Base-by-base conservation (phyloP, 2,329 filamentous ascomycete species). In the Trichoderma breve region DNA sequence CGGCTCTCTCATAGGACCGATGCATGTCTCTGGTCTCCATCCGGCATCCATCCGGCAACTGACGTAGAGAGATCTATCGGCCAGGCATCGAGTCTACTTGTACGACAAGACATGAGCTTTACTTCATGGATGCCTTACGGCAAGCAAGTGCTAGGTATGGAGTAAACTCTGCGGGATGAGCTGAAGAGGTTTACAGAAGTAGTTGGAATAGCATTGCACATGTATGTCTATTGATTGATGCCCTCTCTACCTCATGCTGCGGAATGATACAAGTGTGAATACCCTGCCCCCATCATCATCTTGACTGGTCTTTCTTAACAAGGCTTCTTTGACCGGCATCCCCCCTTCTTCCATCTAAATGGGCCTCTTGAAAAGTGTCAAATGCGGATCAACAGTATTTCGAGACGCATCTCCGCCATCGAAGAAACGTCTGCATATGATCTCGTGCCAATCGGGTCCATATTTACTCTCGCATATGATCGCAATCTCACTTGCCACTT, bases 401-500 rank as follows among this genome's bases (percentile, higher is more conserved):
- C 43, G 3, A 47, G 43, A 47, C 8, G 8, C 43, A 21, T 39
- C 15, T 39, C 36, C 7, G 6, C 36, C 36, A 39, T 39, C 36
- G 1, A 39, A 39, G 15, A 39, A 39, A 7, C 15, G 43, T 47
- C 3, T 2, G 14, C 51, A 57, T 15, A 57, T 57, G 6, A 21
- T 6, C 12, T 70, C 66, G 14, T 43, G 30, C 68, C 58, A 70
- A 18, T 55, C n/a, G 6, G 51, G 12, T 14, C 69, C 69, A 26
- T 7, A 57, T 26, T 39, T 47, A 7, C 15, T 36, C 61, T n/a
- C 39, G 61, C 67, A 71, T 8, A 73, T 61, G 2, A 1, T 43
- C 2, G 67, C 68, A 55, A 71, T 39, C 24, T 73, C 71, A 15
- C 8, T 26, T 47, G 69, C 73, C 32, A 73, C 53, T 28, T 71